Percentiles rank a stretch among this genome's conserved stretches.
phyloP scores from a whole-genome alignment of 2,329 filamentous ascomycete genomes.

The Neofusicoccum cordaticola region DNA sequence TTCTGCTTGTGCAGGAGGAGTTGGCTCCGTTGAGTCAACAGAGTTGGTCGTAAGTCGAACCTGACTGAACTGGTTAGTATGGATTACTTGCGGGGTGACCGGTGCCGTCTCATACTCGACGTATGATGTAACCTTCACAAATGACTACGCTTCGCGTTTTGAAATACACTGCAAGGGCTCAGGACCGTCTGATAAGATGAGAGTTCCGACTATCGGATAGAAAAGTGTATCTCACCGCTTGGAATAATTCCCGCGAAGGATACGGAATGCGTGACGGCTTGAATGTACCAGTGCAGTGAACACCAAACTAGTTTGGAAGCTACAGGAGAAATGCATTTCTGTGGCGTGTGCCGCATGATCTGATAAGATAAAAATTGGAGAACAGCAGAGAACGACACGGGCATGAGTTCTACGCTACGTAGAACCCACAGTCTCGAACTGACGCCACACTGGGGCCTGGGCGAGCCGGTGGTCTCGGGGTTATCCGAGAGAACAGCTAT shows the following conservation, averaged over 20 bases:
- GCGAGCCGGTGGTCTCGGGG: background rate
- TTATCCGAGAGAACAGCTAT: too few species aligned
- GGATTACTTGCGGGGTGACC: background rate
- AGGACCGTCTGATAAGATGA: background rate
- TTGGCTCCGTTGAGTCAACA: background rate
- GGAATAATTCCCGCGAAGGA: background rate
- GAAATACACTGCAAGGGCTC: background rate
- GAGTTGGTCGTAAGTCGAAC: background rate
- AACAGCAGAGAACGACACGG: background rate
- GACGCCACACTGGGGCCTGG: background rate
- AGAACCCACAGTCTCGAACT: background rate
- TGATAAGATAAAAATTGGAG: background rate
- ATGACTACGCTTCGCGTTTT: background rate
- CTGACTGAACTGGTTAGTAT: background rate
- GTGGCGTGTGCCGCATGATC: background rate
- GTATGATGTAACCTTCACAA: background rate
- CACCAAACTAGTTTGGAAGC: too few species aligned
- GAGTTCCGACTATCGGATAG: background rate
- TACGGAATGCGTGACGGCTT: background rate
- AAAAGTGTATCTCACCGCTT: background rate
- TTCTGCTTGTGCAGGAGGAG: background rate
- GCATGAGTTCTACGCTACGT: too few species aligned
- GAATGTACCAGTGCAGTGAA: too few species aligned
- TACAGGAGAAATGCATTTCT: background rate
- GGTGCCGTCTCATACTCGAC: background rate